A percentile compares a stretch with the other conserved stretches of the same genome.
Evolutionary conservation across 1,139 yeast genomes (phyloP).

Genomic region (Blastobotrys apis): DNA sequence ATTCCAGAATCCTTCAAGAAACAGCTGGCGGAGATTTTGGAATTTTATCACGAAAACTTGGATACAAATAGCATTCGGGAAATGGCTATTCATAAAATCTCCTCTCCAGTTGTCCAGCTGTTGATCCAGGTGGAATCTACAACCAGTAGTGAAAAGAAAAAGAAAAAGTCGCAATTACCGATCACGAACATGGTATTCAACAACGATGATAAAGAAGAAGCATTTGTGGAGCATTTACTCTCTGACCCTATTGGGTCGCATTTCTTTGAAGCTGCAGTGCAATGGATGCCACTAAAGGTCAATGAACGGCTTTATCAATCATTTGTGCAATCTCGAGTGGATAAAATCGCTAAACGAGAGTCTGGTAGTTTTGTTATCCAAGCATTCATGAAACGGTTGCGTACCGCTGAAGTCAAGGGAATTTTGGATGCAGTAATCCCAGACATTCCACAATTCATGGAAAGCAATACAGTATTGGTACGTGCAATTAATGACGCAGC

Average conservation of each 20-base stretch:
- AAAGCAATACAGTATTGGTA: constrained; percentile 56
- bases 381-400: constrained; percentile 55
- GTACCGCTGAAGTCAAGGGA: constrained; percentile 54
- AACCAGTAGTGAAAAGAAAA: constrained; percentile 19
- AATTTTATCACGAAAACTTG: constrained; percentile 39
- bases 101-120: constrained; percentile 85
- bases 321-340: constrained; percentile 70
- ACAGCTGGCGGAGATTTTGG: constrained; percentile 31
- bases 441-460: constrained; percentile 56
- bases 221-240: constrained; percentile 77
- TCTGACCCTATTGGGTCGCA: constrained; percentile 91
- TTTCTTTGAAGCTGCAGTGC: constrained; percentile 69
- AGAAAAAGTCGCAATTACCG: constrained; percentile 16
- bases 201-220: constrained; percentile 45
- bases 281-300: constrained; percentile 57
- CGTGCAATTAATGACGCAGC: constrained; percentile 61
- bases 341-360: constrained; percentile 70
- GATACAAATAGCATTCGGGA: constrained; percentile 53
- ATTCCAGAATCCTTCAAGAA: constrained; percentile 68
- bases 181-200: constrained; percentile 34
- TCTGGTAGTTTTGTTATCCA: constrained; percentile 84
- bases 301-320: constrained; percentile 64
- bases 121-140: constrained; percentile 44
- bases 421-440: constrained; percentile 71
- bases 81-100: constrained; percentile 69